Evolutionary conservation across 1,284 basidiomycete species (phyloP), one percentile per base, ranked within the genome.

Genomic region (Ceratobasidium theobromae): DNA sequence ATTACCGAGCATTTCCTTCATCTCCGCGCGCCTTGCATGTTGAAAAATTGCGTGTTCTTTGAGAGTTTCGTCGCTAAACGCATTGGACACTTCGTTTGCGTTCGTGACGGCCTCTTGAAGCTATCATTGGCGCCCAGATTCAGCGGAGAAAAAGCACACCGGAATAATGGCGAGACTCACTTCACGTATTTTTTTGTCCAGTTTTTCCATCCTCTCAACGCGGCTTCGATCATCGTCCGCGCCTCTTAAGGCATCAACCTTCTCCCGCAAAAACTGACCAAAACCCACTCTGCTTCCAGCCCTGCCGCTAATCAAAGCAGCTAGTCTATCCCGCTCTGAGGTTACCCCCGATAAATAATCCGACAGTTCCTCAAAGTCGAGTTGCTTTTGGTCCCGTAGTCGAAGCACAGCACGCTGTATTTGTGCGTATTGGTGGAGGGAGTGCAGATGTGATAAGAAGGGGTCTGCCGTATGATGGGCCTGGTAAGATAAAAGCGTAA

Each of bases 321-420:
- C 87, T 8, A 99, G 81, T 41, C 96, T 82, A 75, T 99, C 97
- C 11, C 96, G 88, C 77, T 99, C 96, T 6, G 86, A 82, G 0
- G 93, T 95, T 30, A 98, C 86, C 5, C 89, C 90, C 1, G 92
- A 92, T 4, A 99, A 82, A 76, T 99, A 99, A 66, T 95, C 92
- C 4, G 94, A 95, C 4, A 98, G 84, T 74, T 98, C 96, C 77
- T 99, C 96, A 72, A 98, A 98, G 75, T 99, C 96, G 62, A 98
- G 86, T 76, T 99, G 97, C 77, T 98, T 99, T 77, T 98, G 94
- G 76, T 99, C 97, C 51, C 97, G 87, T 35, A 98, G 82, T 76
- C 93, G 96, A 68, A 99, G 84, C 4, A 98, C 93, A 6, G 88
- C 86, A 55, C 92, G 87, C 73, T 98, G 96, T 27, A 93, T 87